Evolutionary conservation across 139 green algal species (phyloP), one percentile per base, ranked within the genome.

Genomic region (Chlamydomonas sphaeroides): DNA sequence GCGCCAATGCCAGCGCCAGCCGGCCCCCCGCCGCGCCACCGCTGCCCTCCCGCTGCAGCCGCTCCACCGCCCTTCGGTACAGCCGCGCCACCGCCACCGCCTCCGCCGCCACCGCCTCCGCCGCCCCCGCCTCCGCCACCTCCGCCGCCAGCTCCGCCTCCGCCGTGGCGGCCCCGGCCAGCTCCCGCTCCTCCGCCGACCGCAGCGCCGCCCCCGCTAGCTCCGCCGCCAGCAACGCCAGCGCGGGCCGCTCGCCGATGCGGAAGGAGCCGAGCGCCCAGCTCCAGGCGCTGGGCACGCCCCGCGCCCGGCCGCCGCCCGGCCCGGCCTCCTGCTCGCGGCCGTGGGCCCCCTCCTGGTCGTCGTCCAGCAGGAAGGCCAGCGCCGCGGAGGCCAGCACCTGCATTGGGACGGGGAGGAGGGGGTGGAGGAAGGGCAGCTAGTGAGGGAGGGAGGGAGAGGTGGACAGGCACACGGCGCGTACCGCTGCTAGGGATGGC

Each of bases 331-430:
- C 26, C 10, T 32, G 3, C 62, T 28, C 2, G 32, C 67, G 26
- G 26, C 67, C 20, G 51, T 17, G 17, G 56, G 56, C 56, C 2
- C 56, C 56, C 3, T n/a, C 56, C 51, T 61, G 17, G 56, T 7
- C 56, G 23, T 48, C 70, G 5, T 66, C 70, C 49, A 66, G 51
- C 35, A 78, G 70, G 51, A 35, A 78, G 33, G 20, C 21, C 51
- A 78, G 70, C 33, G 51, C 70, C 33, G 49, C 49, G 4, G 70
- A 78, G 35, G 70, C 70, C 23, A 30, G 49, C 25, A 69, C 25
- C 73, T 69, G 38, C 25, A 39, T 17, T 32, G 5, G 7, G 39
- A 35, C 7, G 17, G 39, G 18, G 26, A 36, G 20, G 18, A 48
- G 20, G 32, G 65, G 35, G 35, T 23, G 62, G 5, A 49, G 33